Percentiles rank a stretch among this genome's conserved stretches.
phyloP scores from a whole-genome alignment of 768 basidiomycete genomes.

The Trametes maxima region DNA sequence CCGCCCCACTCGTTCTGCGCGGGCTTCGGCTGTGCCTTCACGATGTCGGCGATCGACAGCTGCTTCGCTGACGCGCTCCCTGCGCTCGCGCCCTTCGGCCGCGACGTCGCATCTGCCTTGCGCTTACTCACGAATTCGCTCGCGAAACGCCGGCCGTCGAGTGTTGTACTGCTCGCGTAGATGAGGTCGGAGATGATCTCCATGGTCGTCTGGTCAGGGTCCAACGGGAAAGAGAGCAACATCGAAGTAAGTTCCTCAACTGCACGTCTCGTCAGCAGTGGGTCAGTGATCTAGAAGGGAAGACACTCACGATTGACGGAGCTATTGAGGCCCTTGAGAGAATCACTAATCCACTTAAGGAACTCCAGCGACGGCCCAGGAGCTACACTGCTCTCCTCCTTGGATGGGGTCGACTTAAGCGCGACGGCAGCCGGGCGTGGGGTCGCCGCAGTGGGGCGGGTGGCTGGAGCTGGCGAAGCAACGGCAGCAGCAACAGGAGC shows the following conservation, averaged over 20 bases:
- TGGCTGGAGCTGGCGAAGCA: constrained; percentile 27
- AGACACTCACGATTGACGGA: constrained; percentile 64
- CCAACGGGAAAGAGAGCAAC: constrained; percentile 92
- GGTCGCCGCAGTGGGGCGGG: constrained; percentile 37
- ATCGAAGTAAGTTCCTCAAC: constrained; percentile 97
- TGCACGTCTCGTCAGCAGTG: constrained; percentile 34
- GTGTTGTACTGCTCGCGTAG: constrained; percentile 91
- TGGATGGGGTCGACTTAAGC: constrained; percentile 35
- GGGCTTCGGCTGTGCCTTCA: constrained; percentile 83
- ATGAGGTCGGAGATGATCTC: constrained; percentile 97
- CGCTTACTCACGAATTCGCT: constrained; percentile 87
- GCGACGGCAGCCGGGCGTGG: constrained; percentile 37
- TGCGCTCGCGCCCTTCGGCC: constrained; percentile 46
- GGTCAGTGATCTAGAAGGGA: not conserved
- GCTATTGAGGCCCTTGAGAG: constrained; percentile 76
- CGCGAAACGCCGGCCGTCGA: constrained; percentile 95
- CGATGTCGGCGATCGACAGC: constrained; percentile 84
- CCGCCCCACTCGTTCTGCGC: constrained; percentile 74
- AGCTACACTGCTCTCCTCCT: constrained; percentile 62
- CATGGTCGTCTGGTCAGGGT: constrained; percentile 76
- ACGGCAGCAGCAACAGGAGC: constrained; percentile 31
- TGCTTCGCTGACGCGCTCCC: constrained; percentile 47
- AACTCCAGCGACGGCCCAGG: constrained; percentile 83
- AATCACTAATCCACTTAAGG: constrained; percentile 86
- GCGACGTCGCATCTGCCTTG: constrained; percentile 72